A percentile compares a stretch with the other conserved stretches of the same genome.
phyloP scores from a whole-genome alignment of 2,329 filamentous ascomycete genomes.

The Sporothrix variecibatus region DNA sequence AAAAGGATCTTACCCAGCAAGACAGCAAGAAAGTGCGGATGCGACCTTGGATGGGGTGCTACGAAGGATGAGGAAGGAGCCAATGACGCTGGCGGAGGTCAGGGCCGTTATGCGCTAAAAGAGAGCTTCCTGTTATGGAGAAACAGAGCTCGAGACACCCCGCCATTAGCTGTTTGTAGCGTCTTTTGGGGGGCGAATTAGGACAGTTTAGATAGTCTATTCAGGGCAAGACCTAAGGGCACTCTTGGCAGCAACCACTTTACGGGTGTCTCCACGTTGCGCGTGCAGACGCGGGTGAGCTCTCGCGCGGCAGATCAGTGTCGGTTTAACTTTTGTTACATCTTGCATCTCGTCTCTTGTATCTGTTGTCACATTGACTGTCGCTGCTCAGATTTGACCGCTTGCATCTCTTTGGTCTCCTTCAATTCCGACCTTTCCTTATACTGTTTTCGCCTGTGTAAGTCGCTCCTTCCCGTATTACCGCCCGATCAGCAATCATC shows the following conservation, averaged over 20 bases:
- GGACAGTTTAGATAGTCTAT: neutral
- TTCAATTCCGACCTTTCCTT: neutral
- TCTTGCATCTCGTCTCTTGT: neutral
- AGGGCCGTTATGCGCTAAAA: neutral
- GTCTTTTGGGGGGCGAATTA: neutral
- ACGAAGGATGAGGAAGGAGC: neutral
- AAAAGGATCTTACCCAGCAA: neutral
- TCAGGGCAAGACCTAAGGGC: too few species aligned
- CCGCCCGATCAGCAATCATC: neutral
- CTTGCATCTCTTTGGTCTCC: neutral
- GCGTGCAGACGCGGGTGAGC: neutral
- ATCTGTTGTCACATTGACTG: neutral
- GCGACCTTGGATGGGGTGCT: neutral
- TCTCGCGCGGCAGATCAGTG: neutral
- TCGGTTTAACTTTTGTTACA: neutral
- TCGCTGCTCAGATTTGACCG: neutral
- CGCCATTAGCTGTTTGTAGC: neutral
- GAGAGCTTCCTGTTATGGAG: neutral
- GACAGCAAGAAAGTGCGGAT: neutral
- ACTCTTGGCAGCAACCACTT: constrained; percentile 10
- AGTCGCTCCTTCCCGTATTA: neutral
- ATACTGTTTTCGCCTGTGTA: too few species aligned
- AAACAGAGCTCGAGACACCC: constrained; percentile 1
- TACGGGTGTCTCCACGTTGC: neutral
- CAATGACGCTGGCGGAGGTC: neutral